Evolutionary conservation across 2,329 filamentous ascomycete genomes (phyloP), one percentile per base, ranked within the genome.

Genomic region (Fusarium agapanthi): DNA sequence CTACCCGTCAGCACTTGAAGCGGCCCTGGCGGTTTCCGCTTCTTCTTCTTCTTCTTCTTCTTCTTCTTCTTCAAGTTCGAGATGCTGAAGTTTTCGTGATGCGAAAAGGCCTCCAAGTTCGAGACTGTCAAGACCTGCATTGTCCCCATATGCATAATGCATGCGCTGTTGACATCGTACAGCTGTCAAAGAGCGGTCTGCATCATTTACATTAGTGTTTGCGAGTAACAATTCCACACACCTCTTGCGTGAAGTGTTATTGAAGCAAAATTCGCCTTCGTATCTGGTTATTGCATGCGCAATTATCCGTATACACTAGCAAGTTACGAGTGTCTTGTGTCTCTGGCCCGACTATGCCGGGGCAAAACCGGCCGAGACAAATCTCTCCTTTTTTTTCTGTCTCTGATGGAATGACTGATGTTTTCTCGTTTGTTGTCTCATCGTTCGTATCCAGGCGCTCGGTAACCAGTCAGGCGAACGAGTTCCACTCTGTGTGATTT

Each of bases 141-240:
- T 38, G 65, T 50, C 55, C 26, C 65, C 54, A 55, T 75, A 61
- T 69, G 72, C 61, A 60, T 35, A 47, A 65, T 67, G 75, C 64
- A 74, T 74, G 73, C 65, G 65, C 72, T 67, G 65, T 72, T 66
- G 65, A 73, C 61, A 59, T 65, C 59, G 68, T 71, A 61, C 73
- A 74, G 71, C 69, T 77, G 75, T 75, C 75, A 77, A 77, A 75
- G 65, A 77, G 75, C 75, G 75, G 75, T 77, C 75, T 77, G 75
- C 73, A 61, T 75, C 64, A 69, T 75, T 61, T 48, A 73, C 51
- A 50, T 61, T 69, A 73, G 73, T 75, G 67, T 43, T 65, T 64
- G 28, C 48, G 50, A 43, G 62, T 57, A 34, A 54, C 34, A 45
- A 67, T 53, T 63, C 64, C 69, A 69, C 65, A 67, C 51, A 44